Evolutionary conservation across 306 rosid species (phyloP).

Genomic region (Castanea crenata): DNA sequence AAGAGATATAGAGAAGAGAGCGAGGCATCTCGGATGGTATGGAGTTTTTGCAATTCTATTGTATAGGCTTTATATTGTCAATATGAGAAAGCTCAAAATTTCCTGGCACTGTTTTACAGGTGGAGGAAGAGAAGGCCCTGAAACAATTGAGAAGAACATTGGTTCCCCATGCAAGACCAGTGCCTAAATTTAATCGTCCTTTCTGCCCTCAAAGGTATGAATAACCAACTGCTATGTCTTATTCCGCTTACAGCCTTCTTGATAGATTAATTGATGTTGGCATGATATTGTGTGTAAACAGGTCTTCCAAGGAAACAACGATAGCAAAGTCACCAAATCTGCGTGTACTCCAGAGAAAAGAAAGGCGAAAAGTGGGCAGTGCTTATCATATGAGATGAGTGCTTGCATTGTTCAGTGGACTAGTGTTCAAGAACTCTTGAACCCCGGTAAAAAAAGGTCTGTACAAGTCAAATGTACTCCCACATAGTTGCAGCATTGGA

Average conservation of each 20-base stretch:
- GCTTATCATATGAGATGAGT: constrained; percentile 67
- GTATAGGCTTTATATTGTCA: background rate
- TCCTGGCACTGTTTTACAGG: constrained; percentile 28
- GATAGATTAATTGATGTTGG: background rate
- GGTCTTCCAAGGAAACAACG: constrained; percentile 60
- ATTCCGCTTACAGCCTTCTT: background rate
- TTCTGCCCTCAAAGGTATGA: constrained; percentile 81
- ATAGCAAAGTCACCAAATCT: constrained; percentile 80
- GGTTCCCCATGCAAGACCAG: constrained; percentile 90
- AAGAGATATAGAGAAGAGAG: constrained; percentile 95
- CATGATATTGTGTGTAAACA: background rate
- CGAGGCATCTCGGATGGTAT: constrained; percentile 82
- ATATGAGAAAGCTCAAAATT: background rate
- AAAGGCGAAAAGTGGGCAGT: constrained; percentile 49
- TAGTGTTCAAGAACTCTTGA: constrained; percentile 58
- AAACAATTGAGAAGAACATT: constrained; percentile 85
- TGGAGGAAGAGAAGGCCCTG: constrained; percentile 89
- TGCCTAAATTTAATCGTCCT: constrained; percentile 71
- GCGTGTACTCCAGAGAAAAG: constrained; percentile 63
- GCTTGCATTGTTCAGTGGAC: background rate
- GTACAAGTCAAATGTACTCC: background rate
- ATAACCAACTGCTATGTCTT: background rate
- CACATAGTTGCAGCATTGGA: background rate
- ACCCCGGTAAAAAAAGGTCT: constrained; percentile 20
- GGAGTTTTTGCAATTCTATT: background rate